Evolutionary conservation across 1,139 yeast species (phyloP).

Genomic region (Citeromyces siamensis): DNA sequence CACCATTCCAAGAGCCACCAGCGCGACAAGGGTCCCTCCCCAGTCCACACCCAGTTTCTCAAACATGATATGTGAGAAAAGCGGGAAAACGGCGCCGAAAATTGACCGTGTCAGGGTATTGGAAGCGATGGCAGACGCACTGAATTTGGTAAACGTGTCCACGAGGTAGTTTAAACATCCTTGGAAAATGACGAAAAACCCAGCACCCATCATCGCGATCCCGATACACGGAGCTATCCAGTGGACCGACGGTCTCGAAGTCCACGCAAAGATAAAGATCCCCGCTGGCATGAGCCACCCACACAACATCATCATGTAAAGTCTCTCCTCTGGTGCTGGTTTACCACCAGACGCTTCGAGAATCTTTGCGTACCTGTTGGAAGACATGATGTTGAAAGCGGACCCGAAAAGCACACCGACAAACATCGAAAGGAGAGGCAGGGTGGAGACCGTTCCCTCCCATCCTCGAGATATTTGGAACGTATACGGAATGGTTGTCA

Average conservation of each 20-base stretch:
- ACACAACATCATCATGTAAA: constrained; percentile 35
- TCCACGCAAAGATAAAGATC: constrained; percentile 71
- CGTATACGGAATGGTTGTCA: constrained; percentile 24
- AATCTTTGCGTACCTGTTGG: background rate
- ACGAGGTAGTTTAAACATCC: constrained; percentile 36
- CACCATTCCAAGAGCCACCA: constrained; percentile 40
- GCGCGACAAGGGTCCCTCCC: constrained; percentile 50
- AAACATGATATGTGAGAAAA: constrained; percentile 53
- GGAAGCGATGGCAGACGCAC: constrained; percentile 79
- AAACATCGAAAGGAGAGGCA: constrained; percentile 42
- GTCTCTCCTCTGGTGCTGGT: constrained; percentile 41
- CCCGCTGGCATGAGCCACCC: constrained; percentile 53
- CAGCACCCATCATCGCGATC: constrained; percentile 48
- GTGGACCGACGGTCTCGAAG: constrained; percentile 39
- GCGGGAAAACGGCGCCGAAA: constrained; percentile 67
- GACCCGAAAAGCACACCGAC: constrained; percentile 44
- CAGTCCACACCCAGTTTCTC: constrained; percentile 36
- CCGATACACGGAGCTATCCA: constrained; percentile 71
- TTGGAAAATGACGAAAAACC: constrained; percentile 22
- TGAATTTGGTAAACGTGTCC: constrained; percentile 46
- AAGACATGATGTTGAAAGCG: constrained; percentile 1
- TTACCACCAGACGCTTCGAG: background rate
- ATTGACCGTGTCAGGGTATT: constrained; percentile 58
- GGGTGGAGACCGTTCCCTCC: constrained; percentile 33
- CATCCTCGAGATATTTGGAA: constrained; percentile 22